Percentiles rank a stretch among this genome's conserved stretches.
These are phyloP conservation scores for Pugionium cornutum DNA, from an alignment of 345 rosid species.

Conservation along the genomic window DNA sequence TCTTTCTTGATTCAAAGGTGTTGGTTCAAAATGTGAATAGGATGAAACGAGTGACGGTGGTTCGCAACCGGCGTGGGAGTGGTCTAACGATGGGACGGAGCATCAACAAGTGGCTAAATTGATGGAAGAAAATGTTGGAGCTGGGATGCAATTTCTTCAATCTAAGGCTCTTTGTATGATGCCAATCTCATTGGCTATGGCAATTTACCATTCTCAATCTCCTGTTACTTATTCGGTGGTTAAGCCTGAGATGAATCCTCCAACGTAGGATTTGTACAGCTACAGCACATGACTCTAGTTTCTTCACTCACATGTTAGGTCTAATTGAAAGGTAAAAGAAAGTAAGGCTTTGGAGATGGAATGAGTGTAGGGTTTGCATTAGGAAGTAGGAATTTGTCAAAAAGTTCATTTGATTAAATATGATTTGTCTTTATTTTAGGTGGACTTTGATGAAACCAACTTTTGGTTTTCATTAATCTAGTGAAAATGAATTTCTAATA, in stretches of 20 bases:
- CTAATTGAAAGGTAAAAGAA: conserved; percentile 27
- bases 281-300: conserved; percentile 15
- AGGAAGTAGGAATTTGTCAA: conserved; percentile 51
- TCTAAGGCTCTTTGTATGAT: conserved; percentile 97
- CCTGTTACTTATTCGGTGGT: conserved; percentile 69
- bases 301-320: conserved; percentile 25
- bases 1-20: no score
- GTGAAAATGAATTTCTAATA: no score
- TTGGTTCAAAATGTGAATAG: conserved; percentile 38
- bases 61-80: conserved; percentile 96
- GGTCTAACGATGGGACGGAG: conserved; percentile 93
- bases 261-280: conserved; percentile 49
- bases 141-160: conserved; percentile 96
- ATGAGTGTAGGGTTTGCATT: conserved; percentile 42
- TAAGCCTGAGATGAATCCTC: conserved; percentile 76
- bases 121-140: conserved; percentile 96
- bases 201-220: conserved; percentile 81
- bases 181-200: no score
- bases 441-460: conserved; percentile 72
- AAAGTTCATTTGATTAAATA: conserved; percentile 50
- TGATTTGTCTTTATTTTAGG: conserved; percentile 41
- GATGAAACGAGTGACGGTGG: conserved; percentile 86
- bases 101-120: conserved; percentile 90
- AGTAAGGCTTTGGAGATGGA: conserved; percentile 35
- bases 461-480: conserved; percentile 45